Evolutionary conservation across 2,329 filamentous ascomycete genomes (phyloP).

Genomic region (Colletotrichum paranaense): DNA sequence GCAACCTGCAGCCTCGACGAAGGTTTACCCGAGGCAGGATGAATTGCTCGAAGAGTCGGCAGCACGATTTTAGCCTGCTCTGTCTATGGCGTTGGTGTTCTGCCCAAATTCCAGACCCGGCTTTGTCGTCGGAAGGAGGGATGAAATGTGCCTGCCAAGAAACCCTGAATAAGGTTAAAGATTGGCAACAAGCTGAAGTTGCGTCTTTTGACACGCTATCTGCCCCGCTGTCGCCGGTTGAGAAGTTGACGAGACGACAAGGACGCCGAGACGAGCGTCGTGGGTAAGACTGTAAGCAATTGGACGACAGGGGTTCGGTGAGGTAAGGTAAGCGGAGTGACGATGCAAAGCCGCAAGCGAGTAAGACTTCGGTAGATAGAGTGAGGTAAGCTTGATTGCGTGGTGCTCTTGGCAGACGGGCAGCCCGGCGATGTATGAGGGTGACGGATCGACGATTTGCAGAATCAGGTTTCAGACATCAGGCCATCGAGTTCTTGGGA

Average conservation of each 20-base stretch:
- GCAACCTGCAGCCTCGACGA: neutral
- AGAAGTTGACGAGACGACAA: conserved; percentile 1
- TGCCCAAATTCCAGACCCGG: neutral
- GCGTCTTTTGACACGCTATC: conserved; percentile 7
- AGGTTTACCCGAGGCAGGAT: neutral
- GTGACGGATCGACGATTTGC: conserved; percentile 29
- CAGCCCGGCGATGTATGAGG: neutral
- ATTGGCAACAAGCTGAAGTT: conserved; percentile 9
- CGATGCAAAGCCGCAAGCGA: neutral
- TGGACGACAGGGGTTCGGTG: conserved; percentile 9
- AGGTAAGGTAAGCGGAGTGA: neutral
- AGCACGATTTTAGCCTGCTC: neutral
- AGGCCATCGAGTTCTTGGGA: conserved; percentile 33
- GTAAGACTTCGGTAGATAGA: neutral
- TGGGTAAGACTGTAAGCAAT: conserved; percentile 4
- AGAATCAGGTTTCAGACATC: conserved; percentile 37
- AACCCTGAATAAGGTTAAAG: conserved; percentile 14
- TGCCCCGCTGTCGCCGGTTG: neutral
- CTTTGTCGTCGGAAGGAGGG: conserved; percentile 14
- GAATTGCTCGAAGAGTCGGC: neutral
- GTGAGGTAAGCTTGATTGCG: neutral
- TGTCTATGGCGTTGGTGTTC: neutral
- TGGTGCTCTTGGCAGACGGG: neutral
- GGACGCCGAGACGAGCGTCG: conserved; percentile 16
- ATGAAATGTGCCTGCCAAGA: conserved; percentile 19